These are phyloP conservation scores for Sutorius eximius DNA, from an alignment of 1,284 basidiomycete species.

Conservation along the genomic window DNA sequence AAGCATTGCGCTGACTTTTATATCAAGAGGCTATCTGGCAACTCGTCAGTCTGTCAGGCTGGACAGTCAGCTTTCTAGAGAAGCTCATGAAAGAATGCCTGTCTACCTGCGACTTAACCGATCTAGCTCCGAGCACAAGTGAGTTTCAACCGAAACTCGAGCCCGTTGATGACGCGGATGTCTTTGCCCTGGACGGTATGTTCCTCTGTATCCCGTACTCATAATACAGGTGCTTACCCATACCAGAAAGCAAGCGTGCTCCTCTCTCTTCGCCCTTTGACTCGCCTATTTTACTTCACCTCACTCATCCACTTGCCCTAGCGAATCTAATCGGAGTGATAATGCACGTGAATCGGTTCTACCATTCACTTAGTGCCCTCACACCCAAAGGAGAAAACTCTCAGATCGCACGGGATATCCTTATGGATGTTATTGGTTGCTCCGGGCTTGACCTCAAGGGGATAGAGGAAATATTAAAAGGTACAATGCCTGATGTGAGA, in stretches of 20 bases:
- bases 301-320: slow-evolving; percentile 61
- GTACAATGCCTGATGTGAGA: slow-evolving; percentile 33
- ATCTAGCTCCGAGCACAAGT: slow-evolving; percentile 9
- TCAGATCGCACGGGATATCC: slow-evolving; percentile 58
- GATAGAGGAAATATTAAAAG: slow-evolving; percentile 47
- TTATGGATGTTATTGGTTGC: slow-evolving; percentile 60
- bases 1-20: slow-evolving; percentile 2
- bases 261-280: slow-evolving; percentile 22
- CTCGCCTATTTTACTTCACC: slow-evolving; percentile 51
- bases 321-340: slow-evolving; percentile 49
- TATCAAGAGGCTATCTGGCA: slow-evolving; percentile 66
- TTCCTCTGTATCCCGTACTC: background rate
- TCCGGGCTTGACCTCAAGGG: slow-evolving; percentile 61
- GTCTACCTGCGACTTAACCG: slow-evolving; percentile 38
- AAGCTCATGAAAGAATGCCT: slow-evolving; percentile 64
- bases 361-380: slow-evolving; percentile 49
- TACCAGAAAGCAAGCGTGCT: slow-evolving; percentile 20
- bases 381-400: slow-evolving; percentile 57
- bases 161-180: slow-evolving; percentile 26
- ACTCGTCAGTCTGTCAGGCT: slow-evolving; percentile 56
- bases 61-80: slow-evolving; percentile 62
- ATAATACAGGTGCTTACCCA: slow-evolving; percentile 3
- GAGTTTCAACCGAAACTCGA: slow-evolving; percentile 27
- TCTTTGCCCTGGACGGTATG: slow-evolving; percentile 23
- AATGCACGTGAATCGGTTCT: slow-evolving; percentile 57